Evolutionary conservation across 306 rosid species (phyloP), one percentile per base, ranked within the genome.

Genomic region (Pyrus communis): DNA sequence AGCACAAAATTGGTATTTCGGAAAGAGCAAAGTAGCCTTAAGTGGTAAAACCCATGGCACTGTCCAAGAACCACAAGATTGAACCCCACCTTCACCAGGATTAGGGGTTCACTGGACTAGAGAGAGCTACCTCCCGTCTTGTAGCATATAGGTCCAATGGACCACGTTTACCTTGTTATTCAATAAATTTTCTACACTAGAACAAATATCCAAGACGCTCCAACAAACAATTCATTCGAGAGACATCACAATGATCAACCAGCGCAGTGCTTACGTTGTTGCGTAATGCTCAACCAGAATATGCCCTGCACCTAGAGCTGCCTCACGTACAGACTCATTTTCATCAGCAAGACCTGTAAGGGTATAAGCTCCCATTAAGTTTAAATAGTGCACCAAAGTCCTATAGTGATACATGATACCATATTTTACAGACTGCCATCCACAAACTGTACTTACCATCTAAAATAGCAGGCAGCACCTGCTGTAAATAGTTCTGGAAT

Each of bases 321-420:
- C 97, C n/a, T 95, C 98, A 59, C 98, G 97, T 38, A 95, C 98
- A 67, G 97, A 95, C 84, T 95, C 98, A 77, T 95, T 95, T 89
- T 95, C 98, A 86, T 95, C 98, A 55, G 98, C 98, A 78, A 92
- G 98, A 79, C 98, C 97, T 95, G 65, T 27, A 88, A 25, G 65
- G 40, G 54, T 76, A 66, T 35, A 58, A 65, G 22, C 22, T 25
- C 13, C 52, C 35, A 78, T 28, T 22, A 31, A 67, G 33, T 63
- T 77, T 62, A 30, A 38, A 76, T 57, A 72, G 9, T 3, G 71
- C 18, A n/a, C 23, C 40, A 31, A 33, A 69, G 73, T 43, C 71
- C 35, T 30, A 40, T 54, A 11, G 31, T 17, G 40, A 8, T 9
- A 25, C 12, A 51, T 27, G 19, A 22, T 46, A 69, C 11, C 22